phyloP scores from a whole-genome alignment of 2,329 filamentous ascomycete genomes.

The Cercospora sesami region DNA sequence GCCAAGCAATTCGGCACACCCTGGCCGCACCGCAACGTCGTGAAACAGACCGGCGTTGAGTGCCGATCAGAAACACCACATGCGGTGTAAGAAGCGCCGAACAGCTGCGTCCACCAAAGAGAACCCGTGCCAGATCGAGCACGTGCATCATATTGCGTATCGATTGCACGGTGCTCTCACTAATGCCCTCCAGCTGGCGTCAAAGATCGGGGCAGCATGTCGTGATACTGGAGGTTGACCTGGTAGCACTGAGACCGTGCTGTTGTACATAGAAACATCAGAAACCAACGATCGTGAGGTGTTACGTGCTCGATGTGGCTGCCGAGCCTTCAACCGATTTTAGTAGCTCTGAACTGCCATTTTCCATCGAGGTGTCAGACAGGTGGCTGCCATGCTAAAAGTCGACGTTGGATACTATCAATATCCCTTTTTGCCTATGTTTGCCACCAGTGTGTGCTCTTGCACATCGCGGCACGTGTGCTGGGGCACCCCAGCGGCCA shows the following conservation, averaged over 20 bases:
- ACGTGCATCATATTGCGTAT: slow-evolving; percentile 9
- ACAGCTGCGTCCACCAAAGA: background rate
- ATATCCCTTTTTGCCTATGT: background rate
- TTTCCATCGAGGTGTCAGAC: background rate
- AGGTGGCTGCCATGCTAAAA: background rate
- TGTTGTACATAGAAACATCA: background rate
- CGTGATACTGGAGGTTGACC: background rate
- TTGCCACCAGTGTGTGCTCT: background rate
- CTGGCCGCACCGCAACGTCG: background rate
- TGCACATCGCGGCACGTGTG: background rate
- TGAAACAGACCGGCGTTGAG: slow-evolving; percentile 5
- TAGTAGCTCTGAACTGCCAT: background rate
- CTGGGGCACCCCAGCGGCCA: background rate
- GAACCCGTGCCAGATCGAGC: background rate
- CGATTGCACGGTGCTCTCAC: background rate
- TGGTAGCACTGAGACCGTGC: background rate
- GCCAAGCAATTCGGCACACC: slow-evolving; percentile 9
- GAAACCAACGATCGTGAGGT: background rate
- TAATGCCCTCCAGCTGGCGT: background rate
- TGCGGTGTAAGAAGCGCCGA: slow-evolving; percentile 14
- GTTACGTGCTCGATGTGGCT: background rate
- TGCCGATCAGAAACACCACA: slow-evolving; percentile 3
- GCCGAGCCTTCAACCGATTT: background rate
- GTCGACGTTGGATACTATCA: background rate
- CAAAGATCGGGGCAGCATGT: background rate